Evolutionary conservation across 2,329 filamentous ascomycete genomes (phyloP).

Genomic region (Cladosporium sp.): DNA sequence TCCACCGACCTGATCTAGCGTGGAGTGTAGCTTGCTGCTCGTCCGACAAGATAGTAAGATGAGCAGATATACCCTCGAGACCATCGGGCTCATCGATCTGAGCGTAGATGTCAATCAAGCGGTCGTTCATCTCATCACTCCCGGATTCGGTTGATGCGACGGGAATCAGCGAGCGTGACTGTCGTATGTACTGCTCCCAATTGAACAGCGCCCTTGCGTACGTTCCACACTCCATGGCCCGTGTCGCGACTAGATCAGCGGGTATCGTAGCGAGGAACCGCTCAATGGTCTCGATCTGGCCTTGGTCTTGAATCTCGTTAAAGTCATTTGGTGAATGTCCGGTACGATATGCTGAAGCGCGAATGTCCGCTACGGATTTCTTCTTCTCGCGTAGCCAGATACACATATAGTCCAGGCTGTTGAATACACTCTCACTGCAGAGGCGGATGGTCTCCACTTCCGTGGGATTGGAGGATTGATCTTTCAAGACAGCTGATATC

Average conservation of each 20-base stretch:
- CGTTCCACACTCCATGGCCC: constrained; percentile 89
- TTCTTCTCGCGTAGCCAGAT: constrained; percentile 81
- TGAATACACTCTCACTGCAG: constrained; percentile 90
- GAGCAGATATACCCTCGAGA: constrained; percentile 86
- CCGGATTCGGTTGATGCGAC: constrained; percentile 38
- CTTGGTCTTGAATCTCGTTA: constrained; percentile 48
- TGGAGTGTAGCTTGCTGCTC: constrained; percentile 92
- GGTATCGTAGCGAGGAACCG: constrained; percentile 65
- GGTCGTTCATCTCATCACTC: constrained; percentile 51
- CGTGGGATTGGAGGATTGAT: constrained; percentile 51
- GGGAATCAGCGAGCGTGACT: constrained; percentile 38
- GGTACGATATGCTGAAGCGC: constrained; percentile 39
- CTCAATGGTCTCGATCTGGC: constrained; percentile 62
- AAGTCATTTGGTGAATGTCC: constrained; percentile 42
- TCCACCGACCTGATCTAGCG: constrained; percentile 87
- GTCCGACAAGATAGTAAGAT: constrained; percentile 79
- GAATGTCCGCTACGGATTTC: constrained; percentile 40
- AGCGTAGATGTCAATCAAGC: constrained; percentile 88
- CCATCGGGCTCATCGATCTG: constrained; percentile 98
- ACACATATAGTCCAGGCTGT: constrained; percentile 84
- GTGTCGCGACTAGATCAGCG: constrained; percentile 67
- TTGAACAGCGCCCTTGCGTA: constrained; percentile 90
- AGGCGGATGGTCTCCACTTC: constrained; percentile 72
- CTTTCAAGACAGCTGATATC: constrained; percentile 65
- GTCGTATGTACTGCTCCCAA: constrained; percentile 82